Conservation (phyloP, 2,329 filamentous ascomycete species). For the Colletotrichum salicis region DNA sequence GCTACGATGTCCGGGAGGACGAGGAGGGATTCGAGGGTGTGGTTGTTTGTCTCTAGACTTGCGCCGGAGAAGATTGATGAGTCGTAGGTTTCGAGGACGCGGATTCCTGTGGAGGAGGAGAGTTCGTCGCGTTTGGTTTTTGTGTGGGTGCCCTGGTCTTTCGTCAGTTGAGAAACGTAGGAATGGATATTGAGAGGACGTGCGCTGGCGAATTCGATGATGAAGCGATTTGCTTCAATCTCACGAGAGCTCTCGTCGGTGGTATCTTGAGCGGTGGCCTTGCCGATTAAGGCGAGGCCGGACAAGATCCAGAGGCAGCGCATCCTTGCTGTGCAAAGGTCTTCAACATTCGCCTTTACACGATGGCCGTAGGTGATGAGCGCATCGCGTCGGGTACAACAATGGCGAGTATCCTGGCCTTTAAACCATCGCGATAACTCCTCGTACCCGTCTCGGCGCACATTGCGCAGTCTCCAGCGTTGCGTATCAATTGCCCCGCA, state of each 20-base stretch:
- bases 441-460: background rate
- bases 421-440: background rate
- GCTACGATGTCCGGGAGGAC: slow-evolving; percentile 18
- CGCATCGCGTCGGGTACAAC: background rate
- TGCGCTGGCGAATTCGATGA: slow-evolving; percentile 27
- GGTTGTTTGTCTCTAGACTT: slow-evolving; percentile 24
- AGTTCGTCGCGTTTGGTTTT: slow-evolving; percentile 23
- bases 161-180: background rate
- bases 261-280: background rate
- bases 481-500: slow-evolving; percentile 18
- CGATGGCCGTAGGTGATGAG: background rate
- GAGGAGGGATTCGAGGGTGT: slow-evolving; percentile 28
- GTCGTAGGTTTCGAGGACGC: slow-evolving; percentile 26
- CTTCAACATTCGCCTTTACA: background rate
- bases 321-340: background rate
- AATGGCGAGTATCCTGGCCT: background rate
- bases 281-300: background rate
- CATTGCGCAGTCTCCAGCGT: background rate
- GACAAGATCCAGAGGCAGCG: slow-evolving; percentile 1
- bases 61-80: slow-evolving; percentile 34
- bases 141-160: background rate
- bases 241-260: background rate
- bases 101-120: slow-evolving; percentile 14
- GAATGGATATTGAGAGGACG: background rate
- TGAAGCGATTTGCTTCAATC: slow-evolving; percentile 30